Evolutionary conservation across 164 flowering plant genomes (phyloP), one percentile per base, ranked within the genome.

Genomic region (Echeveria elegans): DNA sequence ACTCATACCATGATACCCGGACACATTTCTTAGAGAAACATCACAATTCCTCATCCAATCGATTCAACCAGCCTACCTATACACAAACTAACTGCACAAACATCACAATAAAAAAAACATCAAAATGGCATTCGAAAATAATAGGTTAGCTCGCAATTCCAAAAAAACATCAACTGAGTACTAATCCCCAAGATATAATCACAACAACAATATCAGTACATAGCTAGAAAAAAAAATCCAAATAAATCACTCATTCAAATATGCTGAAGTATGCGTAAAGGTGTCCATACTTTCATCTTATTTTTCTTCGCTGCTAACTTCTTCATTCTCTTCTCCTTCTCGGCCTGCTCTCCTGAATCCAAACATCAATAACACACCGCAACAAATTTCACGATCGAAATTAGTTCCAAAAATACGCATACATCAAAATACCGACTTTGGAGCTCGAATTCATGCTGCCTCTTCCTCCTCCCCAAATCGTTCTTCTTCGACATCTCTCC

Each of bases 401-500:
- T 9, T n/a, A 34, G 5, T n/a, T n/a, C n/a, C n/a, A n/a, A 9
- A 18, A 5, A 26, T 30, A 53, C 4, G 28, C n/a, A n/a, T n/a
- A 18, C 37, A 47, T 23, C n/a, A 36, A 52, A 18, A 31, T 1
- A 24, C 32, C 18, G 30, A 70, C 72, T 70, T 50, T 65, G 76
- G 1, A 90, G 85, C 18, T 93, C 96, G 75, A 84, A 93, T 45
- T 90, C 96, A 73, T 90, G 80, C 66, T 82, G 94, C 61, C 72
- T 83, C 65, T 83, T 90, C 74, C 97, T 74, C 15, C 80, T 75
- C 61, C 78, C 80, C 52, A 90, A 77, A 79, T 74, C 77, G 78
- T 93, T 93, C 85, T 90, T 93, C 90, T 87, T 90, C 88, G 98
- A 93, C 98, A 90, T 93, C 63, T 59, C 64, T 73, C 63, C 58